Percentiles rank a stretch among this genome's conserved stretches.
Evolutionary conservation across 208 protist species (phyloP).

Genomic region (Acanthamoeba polyphaga): DNA sequence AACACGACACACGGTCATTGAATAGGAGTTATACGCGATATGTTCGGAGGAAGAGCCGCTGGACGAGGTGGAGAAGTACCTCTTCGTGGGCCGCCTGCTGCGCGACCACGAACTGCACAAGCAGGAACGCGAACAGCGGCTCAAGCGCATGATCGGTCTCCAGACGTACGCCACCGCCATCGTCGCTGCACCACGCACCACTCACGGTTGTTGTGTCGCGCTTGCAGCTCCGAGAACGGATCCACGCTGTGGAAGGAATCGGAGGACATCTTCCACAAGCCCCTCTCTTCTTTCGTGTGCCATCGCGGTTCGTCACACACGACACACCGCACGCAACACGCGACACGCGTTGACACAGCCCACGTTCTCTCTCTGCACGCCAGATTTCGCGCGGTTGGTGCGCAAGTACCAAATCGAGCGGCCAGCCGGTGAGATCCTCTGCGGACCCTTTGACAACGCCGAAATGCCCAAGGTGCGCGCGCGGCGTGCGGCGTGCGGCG

Average conservation of each 20-base stretch:
- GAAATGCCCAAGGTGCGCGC: not conserved
- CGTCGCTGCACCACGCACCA: not conserved
- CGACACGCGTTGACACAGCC: no score
- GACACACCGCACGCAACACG: not conserved
- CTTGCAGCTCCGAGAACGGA: conserved; percentile 7
- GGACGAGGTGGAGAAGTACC: conserved; percentile 29
- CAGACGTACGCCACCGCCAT: not conserved
- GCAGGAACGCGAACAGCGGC: conserved; percentile 41
- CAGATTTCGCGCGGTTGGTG: conserved; percentile 35
- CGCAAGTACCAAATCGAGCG: conserved; percentile 52
- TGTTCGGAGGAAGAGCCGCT: not conserved
- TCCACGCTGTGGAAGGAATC: conserved; percentile 33
- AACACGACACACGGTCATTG: no score
- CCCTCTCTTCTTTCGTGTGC: conserved; percentile 20
- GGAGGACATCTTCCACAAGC: conserved; percentile 27
- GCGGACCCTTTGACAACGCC: conserved; percentile 26
- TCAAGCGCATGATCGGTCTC: conserved; percentile 35
- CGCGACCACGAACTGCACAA: conserved; percentile 50
- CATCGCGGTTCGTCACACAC: conserved; percentile 17
- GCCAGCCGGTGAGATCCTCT: conserved; percentile 36
- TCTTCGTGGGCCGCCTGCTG: conserved; percentile 8
- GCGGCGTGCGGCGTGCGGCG: no score
- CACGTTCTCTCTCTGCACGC: not conserved
- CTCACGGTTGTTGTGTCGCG: no score
- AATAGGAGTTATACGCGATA: not conserved